Evolutionary conservation across 2,329 filamentous ascomycete species (phyloP).

Genomic region (Hypoxylon sp.): DNA sequence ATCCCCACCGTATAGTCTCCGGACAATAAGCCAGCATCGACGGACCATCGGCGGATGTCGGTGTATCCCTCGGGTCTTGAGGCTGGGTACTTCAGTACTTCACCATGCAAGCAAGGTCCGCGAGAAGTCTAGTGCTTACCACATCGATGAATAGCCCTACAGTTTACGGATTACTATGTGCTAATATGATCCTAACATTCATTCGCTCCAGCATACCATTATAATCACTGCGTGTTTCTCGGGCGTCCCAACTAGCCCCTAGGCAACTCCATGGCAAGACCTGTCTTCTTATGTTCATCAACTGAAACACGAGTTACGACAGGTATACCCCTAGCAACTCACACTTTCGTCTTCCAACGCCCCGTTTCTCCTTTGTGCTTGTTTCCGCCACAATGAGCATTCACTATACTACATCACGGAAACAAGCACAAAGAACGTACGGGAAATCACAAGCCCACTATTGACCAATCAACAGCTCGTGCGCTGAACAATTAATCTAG

Average conservation of each 20-base stretch:
- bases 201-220: too few species aligned
- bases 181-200: too few species aligned
- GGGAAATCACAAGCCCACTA: background rate
- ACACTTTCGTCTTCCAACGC: background rate
- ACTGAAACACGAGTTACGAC: background rate
- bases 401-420: background rate
- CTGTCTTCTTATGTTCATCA: too few species aligned
- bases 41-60: background rate
- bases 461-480: background rate
- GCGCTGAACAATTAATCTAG: background rate
- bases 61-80: too few species aligned
- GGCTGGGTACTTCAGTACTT: too few species aligned
- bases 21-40: background rate
- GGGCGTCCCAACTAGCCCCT: too few species aligned
- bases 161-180: too few species aligned
- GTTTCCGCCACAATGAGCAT: background rate
- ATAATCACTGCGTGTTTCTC: too few species aligned
- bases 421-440: background rate
- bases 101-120: too few species aligned
- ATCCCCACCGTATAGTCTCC: background rate
- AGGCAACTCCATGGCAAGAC: too few species aligned
- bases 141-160: too few species aligned
- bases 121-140: too few species aligned
- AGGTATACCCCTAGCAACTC: background rate
- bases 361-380: background rate